phyloP scores from a whole-genome alignment of 345 rosid species.

The Gossypium sturtianum region DNA sequence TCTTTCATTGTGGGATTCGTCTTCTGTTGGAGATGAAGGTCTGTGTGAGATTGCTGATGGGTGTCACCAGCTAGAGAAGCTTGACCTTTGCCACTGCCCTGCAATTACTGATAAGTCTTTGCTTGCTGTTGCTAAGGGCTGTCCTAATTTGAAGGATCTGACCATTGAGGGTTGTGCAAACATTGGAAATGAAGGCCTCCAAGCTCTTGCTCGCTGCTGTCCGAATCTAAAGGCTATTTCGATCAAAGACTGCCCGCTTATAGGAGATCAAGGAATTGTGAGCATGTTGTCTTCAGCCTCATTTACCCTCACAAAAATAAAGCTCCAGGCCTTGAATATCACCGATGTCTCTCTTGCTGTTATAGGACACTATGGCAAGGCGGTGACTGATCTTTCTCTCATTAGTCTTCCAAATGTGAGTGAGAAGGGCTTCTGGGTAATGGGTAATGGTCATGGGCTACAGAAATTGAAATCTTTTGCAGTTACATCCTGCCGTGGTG shows the following conservation, averaged over 20 bases:
- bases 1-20: slow-evolving; percentile 68
- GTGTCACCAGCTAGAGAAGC: slow-evolving; percentile 67
- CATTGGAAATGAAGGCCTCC: slow-evolving; percentile 71
- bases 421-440: slow-evolving; percentile 94
- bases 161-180: slow-evolving; percentile 67
- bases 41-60: slow-evolving; percentile 70
- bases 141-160: slow-evolving; percentile 66
- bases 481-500: slow-evolving; percentile 61
- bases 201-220: slow-evolving; percentile 59
- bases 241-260: slow-evolving; percentile 62
- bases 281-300: slow-evolving; percentile 48
- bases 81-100: slow-evolving; percentile 63
- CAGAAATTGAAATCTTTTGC: slow-evolving; percentile 66
- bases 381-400: slow-evolving; percentile 63
- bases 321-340: slow-evolving; percentile 68
- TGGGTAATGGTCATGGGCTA: slow-evolving; percentile 84
- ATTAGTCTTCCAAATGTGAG: slow-evolving; percentile 49
- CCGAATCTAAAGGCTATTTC: slow-evolving; percentile 63
- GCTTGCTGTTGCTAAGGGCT: slow-evolving; percentile 55
- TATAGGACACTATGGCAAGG: slow-evolving; percentile 81
- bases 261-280: slow-evolving; percentile 87
- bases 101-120: slow-evolving; percentile 62
- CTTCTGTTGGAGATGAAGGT: slow-evolving; percentile 60
- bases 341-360: slow-evolving; percentile 85
- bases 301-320: slow-evolving; percentile 45